Evolutionary conservation across 352 stramenopile species (phyloP).

Genomic region (Phytophthora vignae): DNA sequence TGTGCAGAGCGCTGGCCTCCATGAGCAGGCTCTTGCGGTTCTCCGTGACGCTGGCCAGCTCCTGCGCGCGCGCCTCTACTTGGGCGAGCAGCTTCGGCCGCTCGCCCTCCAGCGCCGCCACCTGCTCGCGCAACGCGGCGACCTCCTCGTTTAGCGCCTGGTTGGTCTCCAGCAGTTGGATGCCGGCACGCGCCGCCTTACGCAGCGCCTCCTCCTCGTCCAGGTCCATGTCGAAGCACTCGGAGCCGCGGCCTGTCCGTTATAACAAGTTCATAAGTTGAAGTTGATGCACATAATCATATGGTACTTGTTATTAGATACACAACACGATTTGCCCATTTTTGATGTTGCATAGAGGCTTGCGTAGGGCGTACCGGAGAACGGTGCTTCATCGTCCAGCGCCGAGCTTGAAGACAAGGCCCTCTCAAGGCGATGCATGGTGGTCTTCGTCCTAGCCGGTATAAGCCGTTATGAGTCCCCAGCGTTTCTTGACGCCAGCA

Average conservation of each 20-base stretch:
- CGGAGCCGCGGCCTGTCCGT: slow-evolving; percentile 34
- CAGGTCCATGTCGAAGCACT: slow-evolving; percentile 49
- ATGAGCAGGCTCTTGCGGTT: slow-evolving; percentile 54
- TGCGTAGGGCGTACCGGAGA: slow-evolving; percentile 16
- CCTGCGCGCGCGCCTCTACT: slow-evolving; percentile 45
- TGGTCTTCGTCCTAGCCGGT: background rate
- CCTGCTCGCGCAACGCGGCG: slow-evolving; percentile 60
- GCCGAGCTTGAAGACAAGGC: slow-evolving; percentile 27
- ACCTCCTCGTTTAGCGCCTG: slow-evolving; percentile 72
- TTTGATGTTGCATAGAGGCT: background rate
- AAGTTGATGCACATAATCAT: slow-evolving; percentile 1
- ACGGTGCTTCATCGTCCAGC: slow-evolving; percentile 33
- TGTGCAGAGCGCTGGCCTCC: slow-evolving; percentile 64
- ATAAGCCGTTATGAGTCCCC: slow-evolving; percentile 21
- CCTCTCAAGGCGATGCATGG: slow-evolving; percentile 36
- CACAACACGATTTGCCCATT: background rate
- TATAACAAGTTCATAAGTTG: slow-evolving; percentile 12
- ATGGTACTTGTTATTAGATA: slow-evolving; percentile 24
- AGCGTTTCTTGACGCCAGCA: slow-evolving; percentile 22
- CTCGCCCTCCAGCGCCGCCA: slow-evolving; percentile 62
- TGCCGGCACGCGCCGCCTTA: slow-evolving; percentile 71
- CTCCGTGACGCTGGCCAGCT: slow-evolving; percentile 52
- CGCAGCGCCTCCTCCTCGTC: slow-evolving; percentile 74
- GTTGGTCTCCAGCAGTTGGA: slow-evolving; percentile 80
- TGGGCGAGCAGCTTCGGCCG: slow-evolving; percentile 51